These are phyloP conservation scores for Pisolithus microcarpus DNA, from an alignment of 768 basidiomycete species.

Conservation along the genomic window DNA sequence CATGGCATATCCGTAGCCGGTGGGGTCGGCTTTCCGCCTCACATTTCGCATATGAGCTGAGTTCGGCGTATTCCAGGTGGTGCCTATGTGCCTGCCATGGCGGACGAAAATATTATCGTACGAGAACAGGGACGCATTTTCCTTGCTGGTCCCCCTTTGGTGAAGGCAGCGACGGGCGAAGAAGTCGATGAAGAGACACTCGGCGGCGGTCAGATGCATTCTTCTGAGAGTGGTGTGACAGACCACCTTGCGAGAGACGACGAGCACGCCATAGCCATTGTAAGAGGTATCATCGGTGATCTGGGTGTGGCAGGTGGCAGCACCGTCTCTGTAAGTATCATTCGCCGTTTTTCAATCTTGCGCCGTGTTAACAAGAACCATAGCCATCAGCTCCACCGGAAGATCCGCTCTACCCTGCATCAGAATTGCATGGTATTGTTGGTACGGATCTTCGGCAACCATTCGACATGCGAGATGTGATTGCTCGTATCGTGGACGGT, in stretches of 20 bases:
- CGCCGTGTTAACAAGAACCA: slow-evolving; percentile 3
- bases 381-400: slow-evolving; percentile 59
- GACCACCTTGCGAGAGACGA: slow-evolving; percentile 84
- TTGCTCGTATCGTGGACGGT: slow-evolving; percentile 86
- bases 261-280: slow-evolving; percentile 76
- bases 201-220: slow-evolving; percentile 88
- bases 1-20: slow-evolving; percentile 94
- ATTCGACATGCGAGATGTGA: slow-evolving; percentile 93
- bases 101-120: slow-evolving; percentile 88
- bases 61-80: slow-evolving; percentile 45
- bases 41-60: slow-evolving; percentile 3
- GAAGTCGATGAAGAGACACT: slow-evolving; percentile 88
- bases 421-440: slow-evolving; percentile 86
- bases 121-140: slow-evolving; percentile 91
- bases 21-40: slow-evolving; percentile 5
- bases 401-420: slow-evolving; percentile 69
- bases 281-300: slow-evolving; percentile 71
- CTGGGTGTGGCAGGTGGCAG: slow-evolving; percentile 57
- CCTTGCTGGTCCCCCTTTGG: slow-evolving; percentile 89
- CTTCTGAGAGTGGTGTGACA: slow-evolving; percentile 84
- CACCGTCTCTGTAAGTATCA: slow-evolving; percentile 39
- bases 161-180: slow-evolving; percentile 92
- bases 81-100: slow-evolving; percentile 95
- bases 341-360: not conserved
- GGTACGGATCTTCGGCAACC: slow-evolving; percentile 82